Conservation (phyloP, 2,329 filamentous ascomycete species). For the Dothideomycetidae sp. region DNA sequence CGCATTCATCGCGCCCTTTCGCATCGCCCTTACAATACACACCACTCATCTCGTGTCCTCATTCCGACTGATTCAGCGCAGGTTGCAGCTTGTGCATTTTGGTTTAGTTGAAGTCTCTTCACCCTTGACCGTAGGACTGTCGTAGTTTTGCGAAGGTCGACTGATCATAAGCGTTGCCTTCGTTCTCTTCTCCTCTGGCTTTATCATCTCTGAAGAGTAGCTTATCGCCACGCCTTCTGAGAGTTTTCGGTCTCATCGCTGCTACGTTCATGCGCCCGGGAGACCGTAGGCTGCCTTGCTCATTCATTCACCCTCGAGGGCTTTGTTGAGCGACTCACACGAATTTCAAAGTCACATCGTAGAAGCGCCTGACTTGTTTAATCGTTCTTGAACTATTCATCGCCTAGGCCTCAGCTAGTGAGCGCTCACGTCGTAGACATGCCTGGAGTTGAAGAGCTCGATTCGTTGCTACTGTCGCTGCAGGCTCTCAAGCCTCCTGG, state of each 20-base stretch:
- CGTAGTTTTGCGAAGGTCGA: not conserved
- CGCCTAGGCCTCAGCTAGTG: too few relatives aligned
- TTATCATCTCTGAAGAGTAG: not conserved
- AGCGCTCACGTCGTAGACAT: slow-evolving; percentile 12
- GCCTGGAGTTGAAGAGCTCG: slow-evolving; percentile 63
- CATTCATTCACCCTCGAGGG: too few relatives aligned
- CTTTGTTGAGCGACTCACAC: too few relatives aligned
- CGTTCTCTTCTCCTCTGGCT: not conserved
- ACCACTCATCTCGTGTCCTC: too few relatives aligned
- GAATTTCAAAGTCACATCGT: too few relatives aligned
- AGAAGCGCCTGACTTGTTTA: not conserved
- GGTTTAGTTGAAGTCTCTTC: not conserved
- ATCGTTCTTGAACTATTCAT: not conserved
- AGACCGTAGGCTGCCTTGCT: too few relatives aligned
- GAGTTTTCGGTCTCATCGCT: not conserved
- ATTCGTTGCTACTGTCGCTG: slow-evolving; percentile 81
- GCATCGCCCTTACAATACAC: too few relatives aligned
- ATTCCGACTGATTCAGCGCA: too few relatives aligned
- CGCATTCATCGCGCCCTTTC: too few relatives aligned
- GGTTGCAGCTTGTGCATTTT: not conserved
- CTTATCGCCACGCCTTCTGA: not conserved
- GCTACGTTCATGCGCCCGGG: too few relatives aligned
- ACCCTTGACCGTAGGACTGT: not conserved
- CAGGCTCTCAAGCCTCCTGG: slow-evolving; percentile 82
- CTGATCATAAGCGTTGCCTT: not conserved